Base-by-base conservation (phyloP, 768 basidiomycete species). In the Clavulina sp. region DNA sequence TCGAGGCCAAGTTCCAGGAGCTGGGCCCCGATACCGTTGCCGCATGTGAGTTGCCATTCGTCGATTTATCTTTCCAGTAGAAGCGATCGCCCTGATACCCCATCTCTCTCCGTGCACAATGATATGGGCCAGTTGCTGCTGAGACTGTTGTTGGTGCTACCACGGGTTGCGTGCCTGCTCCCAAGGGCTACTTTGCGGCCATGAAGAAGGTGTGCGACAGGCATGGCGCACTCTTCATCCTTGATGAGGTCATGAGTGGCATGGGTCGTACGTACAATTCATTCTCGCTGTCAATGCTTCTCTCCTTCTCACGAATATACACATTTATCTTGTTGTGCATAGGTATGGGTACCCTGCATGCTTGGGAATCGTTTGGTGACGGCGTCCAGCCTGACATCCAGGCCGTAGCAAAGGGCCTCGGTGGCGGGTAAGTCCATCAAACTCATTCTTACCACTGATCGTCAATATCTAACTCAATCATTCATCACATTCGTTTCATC, bases 221-320 rank as follows among this genome's bases (percentile, higher is more conserved):
- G 43, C 58, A 67, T 38, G 65, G 64, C 1, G 64, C 58, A 1
- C 64, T 93, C 18, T 80, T 89, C 63, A 85, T 91, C 38, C 72
- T 89, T 32, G 89, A 93, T 59, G 89, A 92, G 65, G 83, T 89
- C 43, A 89, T 92, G 87, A 78, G 80, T 61, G 86, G 86, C 41
- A 87, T 89, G 81, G 85, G 87, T 52, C 77, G 86, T 81, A 61
- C 65, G 82, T 70, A 9, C 9, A 9, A 19, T 9, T 38, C 34
- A 9, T 38, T 38, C 34, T 38, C 19, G 43, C n/a, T n/a, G n/a
- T n/a, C n/a, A n/a, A n/a, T 31, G 44, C 49, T 36, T 24, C 51
- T 44, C n/a, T 49, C 43, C 24, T 33, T 24, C 16, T 16, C 31
- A 36, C 28, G n/a, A 41, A 30, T 7, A 24, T 13, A 38, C n/a